Conservation (phyloP, 371 early-diverging fungal species). For the Mucor velutinosus region DNA sequence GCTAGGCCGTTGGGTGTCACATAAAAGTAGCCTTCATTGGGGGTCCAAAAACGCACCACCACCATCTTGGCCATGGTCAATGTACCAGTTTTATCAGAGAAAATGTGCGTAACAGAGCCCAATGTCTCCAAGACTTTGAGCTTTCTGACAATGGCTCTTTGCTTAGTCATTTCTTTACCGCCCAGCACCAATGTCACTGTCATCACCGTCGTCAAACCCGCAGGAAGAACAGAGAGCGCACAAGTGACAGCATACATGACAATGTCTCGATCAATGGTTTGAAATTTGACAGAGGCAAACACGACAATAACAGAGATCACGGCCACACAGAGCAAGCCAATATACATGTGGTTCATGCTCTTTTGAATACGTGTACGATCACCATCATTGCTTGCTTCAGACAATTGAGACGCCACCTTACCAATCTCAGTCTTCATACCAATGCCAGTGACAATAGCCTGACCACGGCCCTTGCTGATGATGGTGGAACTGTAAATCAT, state of each 20-base stretch:
- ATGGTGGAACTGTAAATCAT: constrained; percentile 76
- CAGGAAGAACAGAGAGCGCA: constrained; percentile 43
- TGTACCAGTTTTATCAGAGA: constrained; percentile 81
- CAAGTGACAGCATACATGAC: constrained; percentile 48
- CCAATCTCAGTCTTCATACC: constrained; percentile 90
- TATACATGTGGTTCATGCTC: constrained; percentile 72
- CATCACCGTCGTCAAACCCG: constrained; percentile 45
- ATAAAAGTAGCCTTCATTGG: constrained; percentile 60
- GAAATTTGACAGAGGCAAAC: constrained; percentile 60
- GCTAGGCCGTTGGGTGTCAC: constrained; percentile 65
- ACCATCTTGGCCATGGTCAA: constrained; percentile 76
- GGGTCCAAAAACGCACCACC: constrained; percentile 72
- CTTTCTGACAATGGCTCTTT: constrained; percentile 70
- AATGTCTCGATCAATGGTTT: constrained; percentile 29
- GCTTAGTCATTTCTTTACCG: constrained; percentile 40
- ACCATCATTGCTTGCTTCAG: constrained; percentile 51
- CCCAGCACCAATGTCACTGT: constrained; percentile 43
- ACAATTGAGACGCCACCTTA: constrained; percentile 82
- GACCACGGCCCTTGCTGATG: constrained; percentile 75
- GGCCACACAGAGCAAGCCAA: constrained; percentile 61
- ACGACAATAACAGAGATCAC: constrained; percentile 53
- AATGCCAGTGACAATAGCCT: constrained; percentile 78
- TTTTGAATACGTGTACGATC: constrained; percentile 78
- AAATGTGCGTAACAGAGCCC: constrained; percentile 89
- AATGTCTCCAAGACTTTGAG: constrained; percentile 91